A percentile compares a stretch with the other conserved stretches of the same genome.
These are phyloP conservation scores for Catenaria anguillulae DNA, from an alignment of 371 early-diverging fungal genomes.

Conservation along the genomic window DNA sequence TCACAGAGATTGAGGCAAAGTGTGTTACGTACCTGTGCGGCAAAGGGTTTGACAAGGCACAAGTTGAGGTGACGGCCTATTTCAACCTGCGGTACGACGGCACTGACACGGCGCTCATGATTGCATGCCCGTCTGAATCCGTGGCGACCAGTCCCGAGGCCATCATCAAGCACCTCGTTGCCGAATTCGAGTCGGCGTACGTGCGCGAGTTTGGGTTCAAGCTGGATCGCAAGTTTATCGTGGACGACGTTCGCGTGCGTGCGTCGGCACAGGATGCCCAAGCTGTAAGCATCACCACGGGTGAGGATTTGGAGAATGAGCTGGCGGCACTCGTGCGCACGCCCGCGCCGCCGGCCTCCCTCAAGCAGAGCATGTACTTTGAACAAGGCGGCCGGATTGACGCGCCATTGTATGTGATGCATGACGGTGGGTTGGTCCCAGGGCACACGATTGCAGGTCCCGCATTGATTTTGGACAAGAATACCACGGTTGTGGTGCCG, in stretches of 20 bases:
- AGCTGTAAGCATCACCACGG: conserved; percentile 15
- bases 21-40: conserved; percentile 27
- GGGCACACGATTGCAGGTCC: conserved; percentile 69
- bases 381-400: conserved; percentile 47
- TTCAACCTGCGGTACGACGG: conserved; percentile 85
- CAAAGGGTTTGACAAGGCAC: conserved; percentile 21
- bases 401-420: conserved; percentile 59
- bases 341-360: conserved; percentile 18
- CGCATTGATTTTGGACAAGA: conserved; percentile 72
- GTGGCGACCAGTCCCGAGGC: no score
- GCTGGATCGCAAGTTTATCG: conserved; percentile 54
- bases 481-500: conserved; percentile 74
- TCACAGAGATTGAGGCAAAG: conserved; percentile 25
- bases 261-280: conserved; percentile 54
- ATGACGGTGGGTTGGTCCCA: conserved; percentile 25
- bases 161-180: conserved; percentile 19
- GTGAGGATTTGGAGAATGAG: conserved; percentile 22
- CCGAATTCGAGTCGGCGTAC: conserved; percentile 50
- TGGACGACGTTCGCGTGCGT: conserved; percentile 86
- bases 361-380: conserved; percentile 49
- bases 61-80: conserved; percentile 48
- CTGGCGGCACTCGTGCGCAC: conserved; percentile 19
- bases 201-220: conserved; percentile 83
- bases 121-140: conserved; percentile 54
- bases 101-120: conserved; percentile 90